These are phyloP conservation scores for Brassica rapa DNA, from an alignment of 345 rosid genomes.

Conservation along the genomic window DNA sequence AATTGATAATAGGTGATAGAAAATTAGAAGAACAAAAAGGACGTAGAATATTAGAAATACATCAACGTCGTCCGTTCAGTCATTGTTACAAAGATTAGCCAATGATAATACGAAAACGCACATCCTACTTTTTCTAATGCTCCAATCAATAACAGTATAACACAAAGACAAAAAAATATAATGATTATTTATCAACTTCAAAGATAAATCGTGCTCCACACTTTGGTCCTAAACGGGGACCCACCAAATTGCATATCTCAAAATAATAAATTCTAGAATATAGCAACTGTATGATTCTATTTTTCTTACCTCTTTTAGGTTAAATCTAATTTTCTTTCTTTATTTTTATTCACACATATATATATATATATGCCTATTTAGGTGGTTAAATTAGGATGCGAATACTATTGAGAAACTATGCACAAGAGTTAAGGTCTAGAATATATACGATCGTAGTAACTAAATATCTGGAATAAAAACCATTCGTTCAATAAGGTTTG, in stretches of 20 bases:
- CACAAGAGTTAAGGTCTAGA: too few relatives aligned
- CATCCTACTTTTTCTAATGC: slow-evolving; percentile 26
- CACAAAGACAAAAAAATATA: not conserved
- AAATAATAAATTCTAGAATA: slow-evolving; percentile 5
- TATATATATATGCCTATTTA: slow-evolving; percentile 6
- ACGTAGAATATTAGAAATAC: slow-evolving; percentile 24
- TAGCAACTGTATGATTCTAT: slow-evolving; percentile 19
- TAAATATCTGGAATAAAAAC: not conserved
- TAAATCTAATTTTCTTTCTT: not conserved
- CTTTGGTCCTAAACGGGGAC: slow-evolving; percentile 27
- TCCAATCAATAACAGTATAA: slow-evolving; percentile 21
- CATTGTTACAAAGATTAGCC: slow-evolving; percentile 41
- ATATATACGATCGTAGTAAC: not conserved
- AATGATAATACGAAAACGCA: slow-evolving; percentile 59
- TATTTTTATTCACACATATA: not conserved
- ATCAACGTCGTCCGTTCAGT: slow-evolving; percentile 55
- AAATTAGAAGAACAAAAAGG: not conserved
- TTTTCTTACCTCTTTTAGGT: slow-evolving; percentile 41
- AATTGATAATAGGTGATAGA: not conserved
- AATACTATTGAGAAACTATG: not conserved
- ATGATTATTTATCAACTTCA: slow-evolving; percentile 2
- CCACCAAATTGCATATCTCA: not conserved
- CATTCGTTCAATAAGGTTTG: not conserved
- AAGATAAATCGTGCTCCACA: slow-evolving; percentile 43
- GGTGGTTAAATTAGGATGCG: slow-evolving; percentile 1